Evolutionary conservation across 1,139 yeast species (phyloP).

Genomic region (Suhomyces guaymorum): DNA sequence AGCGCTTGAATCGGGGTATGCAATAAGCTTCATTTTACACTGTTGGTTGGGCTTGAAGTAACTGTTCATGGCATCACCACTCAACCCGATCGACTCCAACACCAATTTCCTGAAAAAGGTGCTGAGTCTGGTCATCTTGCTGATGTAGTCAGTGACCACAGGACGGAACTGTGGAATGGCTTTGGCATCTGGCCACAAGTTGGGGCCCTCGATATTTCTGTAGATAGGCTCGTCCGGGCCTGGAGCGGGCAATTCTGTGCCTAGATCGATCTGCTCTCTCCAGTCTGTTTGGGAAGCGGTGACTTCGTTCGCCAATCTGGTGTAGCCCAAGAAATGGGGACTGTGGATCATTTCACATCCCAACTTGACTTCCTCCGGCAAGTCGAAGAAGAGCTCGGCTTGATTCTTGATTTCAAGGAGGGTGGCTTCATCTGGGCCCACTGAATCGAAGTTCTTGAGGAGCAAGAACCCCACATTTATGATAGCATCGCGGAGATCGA

Average conservation of each 20-base stretch:
- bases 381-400: conserved; percentile 51
- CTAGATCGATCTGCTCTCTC: conserved; percentile 71
- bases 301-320: conserved; percentile 64
- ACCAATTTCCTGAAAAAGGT: conserved; percentile 46
- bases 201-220: conserved; percentile 64
- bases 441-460: conserved; percentile 43
- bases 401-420: conserved; percentile 43
- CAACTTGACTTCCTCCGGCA: conserved; percentile 54
- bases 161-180: conserved; percentile 53
- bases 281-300: conserved; percentile 62
- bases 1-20: conserved; percentile 47
- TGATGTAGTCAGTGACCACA: conserved; percentile 46
- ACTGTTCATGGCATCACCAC: conserved; percentile 43
- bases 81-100: conserved; percentile 56
- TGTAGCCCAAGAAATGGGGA: conserved; percentile 69
- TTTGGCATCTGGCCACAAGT: conserved; percentile 55
- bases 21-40: conserved; percentile 54
- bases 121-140: conserved; percentile 49
- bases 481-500: conserved; percentile 52
- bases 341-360: conserved; percentile 60
- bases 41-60: conserved; percentile 56
- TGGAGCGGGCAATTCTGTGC: conserved; percentile 58
- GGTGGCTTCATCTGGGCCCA: conserved; percentile 37
- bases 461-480: conserved; percentile 64
- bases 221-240: conserved; percentile 49